phyloP scores from a whole-genome alignment of 495 filamentous ascomycete species.

The Tuber calosporum region DNA sequence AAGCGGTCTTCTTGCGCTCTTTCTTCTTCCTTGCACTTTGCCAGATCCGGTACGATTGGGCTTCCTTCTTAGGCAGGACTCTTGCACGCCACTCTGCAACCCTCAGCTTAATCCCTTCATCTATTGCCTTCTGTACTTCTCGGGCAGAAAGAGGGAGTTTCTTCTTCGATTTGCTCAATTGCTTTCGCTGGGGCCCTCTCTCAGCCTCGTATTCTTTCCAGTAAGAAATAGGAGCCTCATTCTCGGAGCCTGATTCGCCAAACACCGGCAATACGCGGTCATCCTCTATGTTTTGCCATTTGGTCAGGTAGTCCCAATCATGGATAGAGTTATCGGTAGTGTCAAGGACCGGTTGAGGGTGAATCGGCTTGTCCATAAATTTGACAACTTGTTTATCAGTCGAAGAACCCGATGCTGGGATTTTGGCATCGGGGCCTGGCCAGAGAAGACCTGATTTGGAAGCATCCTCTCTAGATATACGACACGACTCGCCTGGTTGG shows the following conservation, averaged over 20 bases:
- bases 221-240: slow-evolving; percentile 51
- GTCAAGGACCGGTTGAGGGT: slow-evolving; percentile 12
- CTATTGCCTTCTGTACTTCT: slow-evolving; percentile 50
- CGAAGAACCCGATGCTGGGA: slow-evolving; percentile 1
- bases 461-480: slow-evolving; percentile 4
- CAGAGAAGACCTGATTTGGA: slow-evolving; percentile 20
- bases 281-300: slow-evolving; percentile 41
- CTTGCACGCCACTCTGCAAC: slow-evolving; percentile 53
- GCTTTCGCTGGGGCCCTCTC: slow-evolving; percentile 22
- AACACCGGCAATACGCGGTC: slow-evolving; percentile 55
- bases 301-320: slow-evolving; percentile 37
- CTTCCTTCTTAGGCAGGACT: slow-evolving; percentile 50
- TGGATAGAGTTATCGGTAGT: slow-evolving; percentile 20
- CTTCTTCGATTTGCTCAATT: slow-evolving; percentile 24
- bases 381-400: slow-evolving; percentile 27
- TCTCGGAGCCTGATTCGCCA: slow-evolving; percentile 59
- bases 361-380: slow-evolving; percentile 15
- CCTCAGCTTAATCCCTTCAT: slow-evolving; percentile 50
- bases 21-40: slow-evolving; percentile 44
- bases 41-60: slow-evolving; percentile 59
- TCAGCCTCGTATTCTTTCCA: slow-evolving; percentile 61
- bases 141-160: slow-evolving; percentile 43
- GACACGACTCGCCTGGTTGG: slow-evolving; percentile 13
- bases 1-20: slow-evolving; percentile 33
- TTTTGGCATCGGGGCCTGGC: background rate